Conservation (phyloP, 2,329 filamentous ascomycete species). For the Capronia epimyces region DNA sequence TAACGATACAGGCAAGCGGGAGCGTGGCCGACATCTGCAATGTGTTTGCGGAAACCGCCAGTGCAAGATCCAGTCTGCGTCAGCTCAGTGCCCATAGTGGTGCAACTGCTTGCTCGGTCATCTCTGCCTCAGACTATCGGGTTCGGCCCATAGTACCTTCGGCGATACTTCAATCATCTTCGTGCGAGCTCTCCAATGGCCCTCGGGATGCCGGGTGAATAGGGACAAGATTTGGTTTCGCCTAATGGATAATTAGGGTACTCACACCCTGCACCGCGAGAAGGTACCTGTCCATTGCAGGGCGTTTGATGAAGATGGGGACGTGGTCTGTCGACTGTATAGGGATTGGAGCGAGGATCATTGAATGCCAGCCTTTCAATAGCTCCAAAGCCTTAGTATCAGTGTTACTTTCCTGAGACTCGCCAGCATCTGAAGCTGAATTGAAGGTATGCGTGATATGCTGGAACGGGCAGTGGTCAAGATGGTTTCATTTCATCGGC, state of each 20-base stretch:
- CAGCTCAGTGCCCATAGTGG: not conserved
- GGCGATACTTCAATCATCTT: not conserved
- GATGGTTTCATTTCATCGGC: no score
- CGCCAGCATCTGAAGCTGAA: no score
- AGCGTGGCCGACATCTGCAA: not conserved
- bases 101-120: not conserved
- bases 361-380: not conserved
- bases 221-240: constrained; percentile 22
- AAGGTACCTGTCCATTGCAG: constrained; percentile 24
- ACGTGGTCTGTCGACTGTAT: no score
- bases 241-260: constrained; percentile 12
- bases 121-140: not conserved
- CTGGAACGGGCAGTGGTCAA: no score
- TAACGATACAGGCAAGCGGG: not conserved
- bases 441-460: no score
- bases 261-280: constrained; percentile 22
- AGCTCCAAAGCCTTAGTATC: no score
- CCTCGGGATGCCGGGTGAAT: not conserved
- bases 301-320: no score
- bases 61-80: not conserved
- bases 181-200: not conserved
- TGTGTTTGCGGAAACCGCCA: not conserved
- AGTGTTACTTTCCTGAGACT: no score
- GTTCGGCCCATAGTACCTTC: not conserved
- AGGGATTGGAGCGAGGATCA: not conserved